Evolutionary conservation across 139 green algal species (phyloP).

Genomic region (Closterium sp.): DNA sequence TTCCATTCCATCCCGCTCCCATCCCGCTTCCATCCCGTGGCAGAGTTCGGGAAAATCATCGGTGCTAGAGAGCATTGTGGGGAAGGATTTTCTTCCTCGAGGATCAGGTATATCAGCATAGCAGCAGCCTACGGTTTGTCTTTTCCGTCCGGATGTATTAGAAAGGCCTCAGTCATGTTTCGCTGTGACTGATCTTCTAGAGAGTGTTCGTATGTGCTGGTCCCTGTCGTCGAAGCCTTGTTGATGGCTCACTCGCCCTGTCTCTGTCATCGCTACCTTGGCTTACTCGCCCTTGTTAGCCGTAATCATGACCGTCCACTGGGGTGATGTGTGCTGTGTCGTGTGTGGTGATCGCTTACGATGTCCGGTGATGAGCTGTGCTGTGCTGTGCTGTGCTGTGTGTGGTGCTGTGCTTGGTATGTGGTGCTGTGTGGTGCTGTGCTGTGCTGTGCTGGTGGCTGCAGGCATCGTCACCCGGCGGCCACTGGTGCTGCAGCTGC

Average conservation of each 20-base stretch:
- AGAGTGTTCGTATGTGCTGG: too few species aligned
- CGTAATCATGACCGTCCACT: not conserved
- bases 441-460: not conserved
- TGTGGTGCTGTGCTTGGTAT: not conserved
- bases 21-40: not conserved
- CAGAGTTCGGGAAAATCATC: constrained; percentile 92
- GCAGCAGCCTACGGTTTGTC: not conserved
- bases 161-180: too few species aligned
- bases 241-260: too few species aligned
- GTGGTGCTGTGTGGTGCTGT: not conserved
- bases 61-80: constrained; percentile 93
- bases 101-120: constrained; percentile 26
- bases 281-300: not conserved
- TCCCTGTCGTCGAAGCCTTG: too few species aligned
- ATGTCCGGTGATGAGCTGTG: not conserved
- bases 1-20: too few species aligned
- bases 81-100: constrained; percentile 82
- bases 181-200: too few species aligned
- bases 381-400: not conserved
- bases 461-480: constrained; percentile 89
- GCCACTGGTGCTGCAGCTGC: constrained; percentile 85
- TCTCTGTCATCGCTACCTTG: not conserved
- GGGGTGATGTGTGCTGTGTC: not conserved
- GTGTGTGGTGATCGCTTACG: not conserved
- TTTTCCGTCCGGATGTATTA: too few species aligned